Evolutionary conservation across 371 early-diverging fungal genomes (phyloP).

Genomic region (Smittium culicis): DNA sequence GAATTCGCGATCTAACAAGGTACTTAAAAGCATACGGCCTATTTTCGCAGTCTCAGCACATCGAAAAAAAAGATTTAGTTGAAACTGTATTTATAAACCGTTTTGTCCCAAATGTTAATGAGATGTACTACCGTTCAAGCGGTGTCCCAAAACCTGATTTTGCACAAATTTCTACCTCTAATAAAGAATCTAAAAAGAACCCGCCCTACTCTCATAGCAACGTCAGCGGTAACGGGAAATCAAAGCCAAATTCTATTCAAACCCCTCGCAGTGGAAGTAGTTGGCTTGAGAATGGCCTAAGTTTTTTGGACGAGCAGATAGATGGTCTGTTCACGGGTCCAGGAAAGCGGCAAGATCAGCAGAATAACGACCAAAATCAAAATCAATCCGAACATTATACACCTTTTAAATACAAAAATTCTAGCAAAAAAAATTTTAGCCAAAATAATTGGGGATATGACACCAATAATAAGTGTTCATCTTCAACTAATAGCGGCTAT

Average conservation of each 20-base stretch:
- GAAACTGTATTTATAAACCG: neutral
- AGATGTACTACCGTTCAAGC: neutral
- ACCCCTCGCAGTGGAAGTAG: too few species aligned
- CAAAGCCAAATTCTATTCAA: neutral
- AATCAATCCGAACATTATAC: too few species aligned
- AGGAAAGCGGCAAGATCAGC: too few species aligned
- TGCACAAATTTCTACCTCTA: neutral
- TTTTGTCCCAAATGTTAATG: neutral
- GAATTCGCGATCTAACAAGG: neutral
- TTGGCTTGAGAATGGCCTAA: neutral
- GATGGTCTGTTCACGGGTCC: neutral
- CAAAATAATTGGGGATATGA: too few species aligned
- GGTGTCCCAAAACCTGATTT: neutral
- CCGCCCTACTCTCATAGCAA: neutral
- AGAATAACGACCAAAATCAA: too few species aligned
- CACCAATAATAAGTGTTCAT: too few species aligned
- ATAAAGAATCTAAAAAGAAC: neutral
- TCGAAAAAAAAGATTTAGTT: neutral
- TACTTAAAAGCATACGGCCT: neutral
- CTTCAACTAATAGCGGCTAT: too few species aligned
- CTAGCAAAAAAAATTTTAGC: too few species aligned
- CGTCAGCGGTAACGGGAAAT: neutral
- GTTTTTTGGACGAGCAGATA: neutral
- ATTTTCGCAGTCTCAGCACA: neutral
- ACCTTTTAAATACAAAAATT: too few species aligned